Evolutionary conservation across 257 asterid species (phyloP).

Genomic region (Salvia miltiorrhiza): DNA sequence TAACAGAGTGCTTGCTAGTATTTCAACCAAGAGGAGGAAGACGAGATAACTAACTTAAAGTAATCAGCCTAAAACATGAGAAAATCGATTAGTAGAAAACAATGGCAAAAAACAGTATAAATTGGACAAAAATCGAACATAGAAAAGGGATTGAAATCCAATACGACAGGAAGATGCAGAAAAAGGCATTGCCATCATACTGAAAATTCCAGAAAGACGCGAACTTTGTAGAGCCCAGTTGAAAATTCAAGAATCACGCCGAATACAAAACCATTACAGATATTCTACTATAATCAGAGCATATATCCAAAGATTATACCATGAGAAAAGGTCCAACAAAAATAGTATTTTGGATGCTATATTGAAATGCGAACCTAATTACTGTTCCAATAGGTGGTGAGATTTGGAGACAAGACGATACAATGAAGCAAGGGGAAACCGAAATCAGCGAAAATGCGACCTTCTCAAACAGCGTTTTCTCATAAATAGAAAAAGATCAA

Average conservation of each 20-base stretch:
- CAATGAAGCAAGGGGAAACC: neutral
- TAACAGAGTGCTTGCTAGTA: neutral
- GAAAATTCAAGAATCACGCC: neutral
- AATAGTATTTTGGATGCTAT: neutral
- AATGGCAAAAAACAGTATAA: neutral
- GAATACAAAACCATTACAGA: neutral
- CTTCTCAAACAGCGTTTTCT: neutral
- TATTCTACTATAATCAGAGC: neutral
- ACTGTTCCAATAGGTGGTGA: neutral
- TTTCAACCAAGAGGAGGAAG: neutral
- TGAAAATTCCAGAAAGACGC: neutral
- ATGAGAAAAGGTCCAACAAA: neutral
- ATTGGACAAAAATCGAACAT: neutral
- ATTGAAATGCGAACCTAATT: slow-evolving; percentile 9
- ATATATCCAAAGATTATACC: neutral
- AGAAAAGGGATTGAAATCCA: neutral
- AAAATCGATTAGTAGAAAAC: neutral
- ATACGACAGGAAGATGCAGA: neutral
- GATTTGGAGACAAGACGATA: neutral
- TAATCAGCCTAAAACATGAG: neutral
- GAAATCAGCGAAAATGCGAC: neutral
- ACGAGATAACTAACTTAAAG: neutral
- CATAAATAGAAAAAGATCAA: too few species aligned
- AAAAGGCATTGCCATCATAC: neutral
- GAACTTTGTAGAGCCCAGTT: neutral